Conservation (phyloP, 306 rosid genomes). For the Glycine tomentella region DNA sequence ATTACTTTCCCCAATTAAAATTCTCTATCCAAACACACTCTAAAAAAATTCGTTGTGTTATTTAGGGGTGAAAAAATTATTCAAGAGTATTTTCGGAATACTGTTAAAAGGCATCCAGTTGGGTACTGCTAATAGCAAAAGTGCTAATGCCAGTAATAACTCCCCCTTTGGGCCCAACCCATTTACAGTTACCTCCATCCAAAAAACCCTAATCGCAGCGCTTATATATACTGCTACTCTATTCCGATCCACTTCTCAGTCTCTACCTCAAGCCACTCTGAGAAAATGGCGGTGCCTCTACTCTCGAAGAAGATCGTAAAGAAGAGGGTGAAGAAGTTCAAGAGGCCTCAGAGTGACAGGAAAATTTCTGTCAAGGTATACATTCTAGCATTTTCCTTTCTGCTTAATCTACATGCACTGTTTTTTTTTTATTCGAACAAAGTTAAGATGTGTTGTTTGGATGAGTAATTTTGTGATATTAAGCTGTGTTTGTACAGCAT, state of each 20-base stretch:
- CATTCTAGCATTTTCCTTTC: neutral
- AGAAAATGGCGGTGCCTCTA: constrained; percentile 73
- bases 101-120: too few species aligned
- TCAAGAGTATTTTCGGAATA: too few species aligned
- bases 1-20: too few species aligned
- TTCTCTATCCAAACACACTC: too few species aligned
- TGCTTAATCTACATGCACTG: neutral
- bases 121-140: too few species aligned
- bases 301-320: constrained; percentile 72
- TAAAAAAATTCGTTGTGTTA: too few species aligned
- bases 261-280: neutral
- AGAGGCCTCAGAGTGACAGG: constrained; percentile 84
- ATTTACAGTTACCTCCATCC: neutral
- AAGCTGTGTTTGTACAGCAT: neutral
- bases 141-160: too few species aligned
- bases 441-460: too few species aligned
- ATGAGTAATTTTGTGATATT: neutral
- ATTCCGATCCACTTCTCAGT: neutral
- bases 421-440: too few species aligned
- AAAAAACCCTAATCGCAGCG: constrained; percentile 45
- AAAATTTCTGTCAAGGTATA: constrained; percentile 74
- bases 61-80: too few species aligned
- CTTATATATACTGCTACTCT: constrained; percentile 26
- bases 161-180: constrained; percentile 7
- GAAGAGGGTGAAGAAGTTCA: constrained; percentile 86